Evolutionary conservation across 2,329 filamentous ascomycete species (phyloP).

Genomic region (Beauveria bassiana): DNA sequence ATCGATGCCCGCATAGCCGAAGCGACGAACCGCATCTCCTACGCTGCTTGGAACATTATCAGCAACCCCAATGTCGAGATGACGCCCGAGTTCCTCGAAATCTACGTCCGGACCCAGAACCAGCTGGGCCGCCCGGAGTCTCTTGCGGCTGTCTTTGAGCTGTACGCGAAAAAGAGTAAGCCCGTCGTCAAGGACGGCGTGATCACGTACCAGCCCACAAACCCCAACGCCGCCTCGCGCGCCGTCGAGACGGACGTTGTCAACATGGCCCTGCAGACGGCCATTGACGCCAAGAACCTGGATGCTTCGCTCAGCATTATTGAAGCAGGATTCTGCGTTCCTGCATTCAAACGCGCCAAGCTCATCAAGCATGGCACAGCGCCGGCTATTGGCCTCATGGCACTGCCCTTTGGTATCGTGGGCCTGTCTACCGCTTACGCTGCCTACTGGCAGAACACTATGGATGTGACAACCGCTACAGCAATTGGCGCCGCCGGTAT

Average conservation of each 20-base stretch:
- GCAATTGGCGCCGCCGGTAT: conserved; percentile 73
- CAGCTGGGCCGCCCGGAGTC: conserved; percentile 65
- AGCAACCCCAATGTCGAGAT: conserved; percentile 73
- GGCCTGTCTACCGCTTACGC: conserved; percentile 51
- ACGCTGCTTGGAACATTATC: conserved; percentile 61
- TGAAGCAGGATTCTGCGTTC: conserved; percentile 58
- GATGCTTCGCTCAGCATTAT: conserved; percentile 69
- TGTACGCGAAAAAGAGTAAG: conserved; percentile 78
- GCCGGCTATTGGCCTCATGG: conserved; percentile 47
- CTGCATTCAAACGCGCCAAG: conserved; percentile 61
- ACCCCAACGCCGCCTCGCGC: conserved; percentile 60
- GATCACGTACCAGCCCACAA: conserved; percentile 52
- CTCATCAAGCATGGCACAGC: conserved; percentile 55
- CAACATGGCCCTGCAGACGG: conserved; percentile 66
- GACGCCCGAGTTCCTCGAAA: conserved; percentile 59
- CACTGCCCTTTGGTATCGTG: conserved; percentile 63
- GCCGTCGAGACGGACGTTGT: conserved; percentile 67
- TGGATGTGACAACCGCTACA: conserved; percentile 69
- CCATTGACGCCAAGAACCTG: conserved; percentile 72
- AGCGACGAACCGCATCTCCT: conserved; percentile 45
- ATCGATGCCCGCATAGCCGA: conserved; percentile 32
- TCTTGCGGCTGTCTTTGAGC: conserved; percentile 68
- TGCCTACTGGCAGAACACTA: conserved; percentile 50
- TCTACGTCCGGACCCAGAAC: conserved; percentile 71
- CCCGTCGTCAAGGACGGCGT: conserved; percentile 53